phyloP scores from a whole-genome alignment of 768 basidiomycete genomes.

The Leucosporidium scottii region DNA sequence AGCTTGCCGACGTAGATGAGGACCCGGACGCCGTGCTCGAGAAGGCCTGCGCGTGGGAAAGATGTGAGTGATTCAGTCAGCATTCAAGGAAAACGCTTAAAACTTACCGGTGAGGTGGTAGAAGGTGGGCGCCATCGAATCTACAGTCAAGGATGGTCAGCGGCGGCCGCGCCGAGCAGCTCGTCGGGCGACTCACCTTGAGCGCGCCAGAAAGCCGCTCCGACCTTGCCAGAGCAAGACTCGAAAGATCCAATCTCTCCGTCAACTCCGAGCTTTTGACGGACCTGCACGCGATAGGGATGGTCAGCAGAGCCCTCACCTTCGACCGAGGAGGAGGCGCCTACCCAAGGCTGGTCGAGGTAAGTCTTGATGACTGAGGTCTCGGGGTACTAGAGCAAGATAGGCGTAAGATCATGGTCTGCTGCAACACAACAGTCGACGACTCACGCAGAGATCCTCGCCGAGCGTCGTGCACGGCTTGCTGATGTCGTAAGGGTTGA shows the following conservation, averaged over 20 bases:
- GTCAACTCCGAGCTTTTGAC: slow-evolving; percentile 13
- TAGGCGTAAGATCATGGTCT: too few relatives aligned
- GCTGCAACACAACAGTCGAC: too few relatives aligned
- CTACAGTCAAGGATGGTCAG: too few relatives aligned
- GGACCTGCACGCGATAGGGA: background rate
- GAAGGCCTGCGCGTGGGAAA: slow-evolving; percentile 48
- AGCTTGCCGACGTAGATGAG: slow-evolving; percentile 70
- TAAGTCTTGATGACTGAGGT: slow-evolving; percentile 13
- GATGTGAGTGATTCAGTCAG: too few relatives aligned
- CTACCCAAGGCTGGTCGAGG: slow-evolving; percentile 12
- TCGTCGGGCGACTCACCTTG: too few relatives aligned
- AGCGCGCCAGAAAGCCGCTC: background rate
- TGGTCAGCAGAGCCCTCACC: too few relatives aligned
- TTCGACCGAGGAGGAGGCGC: too few relatives aligned
- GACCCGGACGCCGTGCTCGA: slow-evolving; percentile 73
- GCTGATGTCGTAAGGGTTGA: slow-evolving; percentile 16
- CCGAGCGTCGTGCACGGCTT: slow-evolving; percentile 24
- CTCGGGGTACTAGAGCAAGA: slow-evolving; percentile 4
- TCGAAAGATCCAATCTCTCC: background rate
- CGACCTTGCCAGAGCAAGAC: slow-evolving; percentile 4
- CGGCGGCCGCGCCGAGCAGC: too few relatives aligned
- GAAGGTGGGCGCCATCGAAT: background rate
- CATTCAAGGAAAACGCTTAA: too few relatives aligned
- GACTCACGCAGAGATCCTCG: slow-evolving; percentile 16
- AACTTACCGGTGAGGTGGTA: slow-evolving; percentile 9